phyloP scores from a whole-genome alignment of 192 early-diverging fungal species.

The Coemansia aciculifera region DNA sequence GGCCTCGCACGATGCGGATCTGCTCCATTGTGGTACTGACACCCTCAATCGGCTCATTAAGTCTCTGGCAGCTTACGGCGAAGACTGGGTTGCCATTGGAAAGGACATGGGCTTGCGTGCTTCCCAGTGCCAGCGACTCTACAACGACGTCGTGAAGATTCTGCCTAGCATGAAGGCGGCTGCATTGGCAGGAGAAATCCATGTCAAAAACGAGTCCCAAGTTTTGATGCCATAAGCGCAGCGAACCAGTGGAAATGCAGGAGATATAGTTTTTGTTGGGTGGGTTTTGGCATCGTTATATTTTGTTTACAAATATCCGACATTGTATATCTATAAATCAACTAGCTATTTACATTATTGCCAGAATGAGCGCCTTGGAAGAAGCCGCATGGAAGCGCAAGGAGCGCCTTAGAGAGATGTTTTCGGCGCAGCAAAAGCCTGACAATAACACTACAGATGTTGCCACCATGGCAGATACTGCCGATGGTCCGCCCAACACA shows the following conservation, averaged over 20 bases:
- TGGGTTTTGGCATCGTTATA: not conserved
- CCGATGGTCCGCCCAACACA: not conserved
- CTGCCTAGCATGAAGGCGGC: constrained; percentile 4
- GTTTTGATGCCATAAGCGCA: not conserved
- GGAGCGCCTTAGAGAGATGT: constrained; percentile 53
- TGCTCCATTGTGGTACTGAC: not conserved
- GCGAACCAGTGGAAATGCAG: not conserved
- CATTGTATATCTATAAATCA: not conserved
- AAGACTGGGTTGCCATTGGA: constrained; percentile 7
- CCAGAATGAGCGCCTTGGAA: constrained; percentile 54
- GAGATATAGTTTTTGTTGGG: not conserved
- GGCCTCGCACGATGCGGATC: not conserved
- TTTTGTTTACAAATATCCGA: not conserved
- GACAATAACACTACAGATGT: not conserved
- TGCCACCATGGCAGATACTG: not conserved
- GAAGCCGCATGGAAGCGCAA: constrained; percentile 65
- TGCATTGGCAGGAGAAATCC: not conserved
- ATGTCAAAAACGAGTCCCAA: not conserved
- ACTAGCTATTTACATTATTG: not conserved
- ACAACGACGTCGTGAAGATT: not conserved
- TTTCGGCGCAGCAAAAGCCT: not conserved
- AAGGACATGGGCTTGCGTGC: constrained; percentile 11
- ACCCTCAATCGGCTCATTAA: constrained; percentile 2
- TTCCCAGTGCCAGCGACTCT: not conserved
- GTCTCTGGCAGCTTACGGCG: not conserved